These are phyloP conservation scores for Vaccinium darrowii DNA, from an alignment of 148 eudicot species.

Conservation along the genomic window DNA sequence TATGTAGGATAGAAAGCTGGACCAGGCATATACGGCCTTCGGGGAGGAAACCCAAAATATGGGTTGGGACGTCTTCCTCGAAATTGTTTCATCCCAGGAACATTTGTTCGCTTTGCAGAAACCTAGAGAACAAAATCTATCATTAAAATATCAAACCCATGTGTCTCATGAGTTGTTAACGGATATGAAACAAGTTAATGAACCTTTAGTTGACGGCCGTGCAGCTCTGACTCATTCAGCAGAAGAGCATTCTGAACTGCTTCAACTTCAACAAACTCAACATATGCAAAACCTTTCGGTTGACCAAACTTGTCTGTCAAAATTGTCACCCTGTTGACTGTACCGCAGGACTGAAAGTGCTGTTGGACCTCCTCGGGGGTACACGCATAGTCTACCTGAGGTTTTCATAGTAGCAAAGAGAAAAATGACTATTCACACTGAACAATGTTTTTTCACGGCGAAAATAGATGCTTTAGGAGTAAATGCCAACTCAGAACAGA, in stretches of 20 bases:
- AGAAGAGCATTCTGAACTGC: slow-evolving; percentile 62
- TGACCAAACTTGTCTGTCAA: slow-evolving; percentile 74
- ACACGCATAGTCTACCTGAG: slow-evolving; percentile 75
- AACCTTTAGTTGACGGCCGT: slow-evolving; percentile 76
- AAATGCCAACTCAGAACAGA: not conserved
- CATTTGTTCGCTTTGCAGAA: slow-evolving; percentile 68
- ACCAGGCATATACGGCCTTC: slow-evolving; percentile 71
- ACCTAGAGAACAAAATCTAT: slow-evolving; percentile 36
- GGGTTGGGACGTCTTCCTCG: slow-evolving; percentile 67
- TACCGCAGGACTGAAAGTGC: slow-evolving; percentile 77
- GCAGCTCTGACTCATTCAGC: slow-evolving; percentile 64
- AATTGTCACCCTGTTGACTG: slow-evolving; percentile 71
- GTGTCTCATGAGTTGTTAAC: not conserved
- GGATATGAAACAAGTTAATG: not conserved
- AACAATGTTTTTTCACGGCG: not conserved
- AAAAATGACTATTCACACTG: not conserved
- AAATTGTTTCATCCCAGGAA: slow-evolving; percentile 74
- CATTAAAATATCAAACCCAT: not conserved
- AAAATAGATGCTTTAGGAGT: not conserved
- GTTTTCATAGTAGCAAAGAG: not conserved
- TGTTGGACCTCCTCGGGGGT: slow-evolving; percentile 83
- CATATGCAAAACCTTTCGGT: slow-evolving; percentile 76
- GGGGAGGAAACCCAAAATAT: slow-evolving; percentile 43
- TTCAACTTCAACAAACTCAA: slow-evolving; percentile 70
- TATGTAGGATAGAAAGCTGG: slow-evolving; percentile 48